Conservation (phyloP, 345 rosid species). For the Pistacia integerrima region DNA sequence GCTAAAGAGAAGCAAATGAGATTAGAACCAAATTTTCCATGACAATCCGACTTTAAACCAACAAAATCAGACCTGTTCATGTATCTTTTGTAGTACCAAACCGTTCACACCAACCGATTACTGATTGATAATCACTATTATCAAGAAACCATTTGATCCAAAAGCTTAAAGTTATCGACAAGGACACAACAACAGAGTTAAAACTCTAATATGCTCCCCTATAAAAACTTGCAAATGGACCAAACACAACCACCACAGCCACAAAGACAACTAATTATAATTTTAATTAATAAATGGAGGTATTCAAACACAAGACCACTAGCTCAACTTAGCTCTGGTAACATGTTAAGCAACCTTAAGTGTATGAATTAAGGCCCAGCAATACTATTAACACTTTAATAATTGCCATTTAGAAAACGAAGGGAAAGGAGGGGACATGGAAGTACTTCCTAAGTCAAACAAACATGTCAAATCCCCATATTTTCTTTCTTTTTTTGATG, state of each 20-base stretch:
- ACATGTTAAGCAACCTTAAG: too few species aligned
- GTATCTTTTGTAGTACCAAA: conserved; percentile 6
- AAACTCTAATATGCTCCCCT: too few species aligned
- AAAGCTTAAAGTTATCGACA: too few species aligned
- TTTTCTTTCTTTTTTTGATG: too few species aligned
- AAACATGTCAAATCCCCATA: not conserved
- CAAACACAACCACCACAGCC: too few species aligned
- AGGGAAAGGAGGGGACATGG: not conserved
- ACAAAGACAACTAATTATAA: too few species aligned
- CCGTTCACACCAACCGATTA: not conserved
- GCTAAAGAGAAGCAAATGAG: conserved; percentile 1
- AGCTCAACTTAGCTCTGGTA: too few species aligned
- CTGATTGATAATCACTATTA: not conserved
- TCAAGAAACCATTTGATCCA: too few species aligned
- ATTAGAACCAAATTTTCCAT: not conserved
- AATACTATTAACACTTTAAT: not conserved
- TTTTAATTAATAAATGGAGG: too few species aligned
- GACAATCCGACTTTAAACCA: not conserved
- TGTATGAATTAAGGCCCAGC: not conserved
- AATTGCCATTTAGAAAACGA: not conserved
- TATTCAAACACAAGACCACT: too few species aligned
- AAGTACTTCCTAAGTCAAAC: not conserved
- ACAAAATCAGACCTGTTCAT: not conserved
- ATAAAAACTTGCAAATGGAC: too few species aligned
- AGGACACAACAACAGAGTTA: too few species aligned